Evolutionary conservation across 2,329 filamentous ascomycete genomes (phyloP), one percentile per base, ranked within the genome.

Genomic region (Stagonosporopsis vannaccii): DNA sequence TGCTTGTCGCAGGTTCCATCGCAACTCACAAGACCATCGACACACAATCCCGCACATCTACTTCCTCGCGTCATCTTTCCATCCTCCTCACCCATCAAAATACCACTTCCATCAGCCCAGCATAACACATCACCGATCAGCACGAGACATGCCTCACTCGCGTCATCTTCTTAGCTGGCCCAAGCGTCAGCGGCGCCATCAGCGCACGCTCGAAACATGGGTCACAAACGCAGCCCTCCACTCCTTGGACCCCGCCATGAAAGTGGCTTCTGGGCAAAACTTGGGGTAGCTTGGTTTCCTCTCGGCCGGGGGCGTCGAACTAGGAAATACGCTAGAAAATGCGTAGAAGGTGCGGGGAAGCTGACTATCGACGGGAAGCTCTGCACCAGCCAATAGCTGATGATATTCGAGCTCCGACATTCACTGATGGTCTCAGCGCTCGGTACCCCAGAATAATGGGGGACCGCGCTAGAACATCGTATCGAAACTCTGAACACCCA

Each of bases 281-380:
- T 26, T 52, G 32, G 41, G 22, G 33, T 25, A 40, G 41, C 35
- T 40, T 46, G 25, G 35, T 33, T n/a, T 15, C 37, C 32, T 37
- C 40, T 30, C 50, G 50, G 42, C 50, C 42, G 50, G 50, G 20
- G 35, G 50, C 35, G 25, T 46, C 35, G 7, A 52, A 35, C 35
- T 33, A 37, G 41, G 26, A 23, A 40, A 36, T 40, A 15, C 42
- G 41, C 50, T 51, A 45, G 49, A 51, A 51, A 51, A 39, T 15
- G 19, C 41, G 32, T 40, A 33, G 49, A 51, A 51, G 41, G 9
- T 37, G 41, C 49, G 40, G 41, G 49, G 49, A 51, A 51, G 32
- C 32, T 39, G 25, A 26, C 26, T 30, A 23, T n/a, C 11, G 39
- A 19, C 26, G 22, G 36, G 13, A 6, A 19, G 19, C 35, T 17